Evolutionary conservation across 2,329 filamentous ascomycete species (phyloP), one percentile per base, ranked within the genome.

Genomic region (Sporothrix pseudoabietina): DNA sequence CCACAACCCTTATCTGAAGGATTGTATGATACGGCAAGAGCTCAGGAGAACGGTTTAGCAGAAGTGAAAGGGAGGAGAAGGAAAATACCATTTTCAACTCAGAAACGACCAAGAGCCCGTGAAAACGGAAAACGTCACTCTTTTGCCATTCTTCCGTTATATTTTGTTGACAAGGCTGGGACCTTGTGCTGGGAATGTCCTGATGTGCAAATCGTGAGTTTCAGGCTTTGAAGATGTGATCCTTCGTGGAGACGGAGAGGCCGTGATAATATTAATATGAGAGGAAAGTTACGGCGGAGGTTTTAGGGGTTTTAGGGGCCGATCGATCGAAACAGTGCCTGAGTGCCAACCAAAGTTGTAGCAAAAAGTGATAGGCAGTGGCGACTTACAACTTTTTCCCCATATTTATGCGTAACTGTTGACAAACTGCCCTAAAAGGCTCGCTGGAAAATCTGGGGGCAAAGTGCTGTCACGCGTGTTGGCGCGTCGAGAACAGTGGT

Each of bases 31-130:
- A 39, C 3, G 19, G 32, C 9, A 55, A 57, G 19, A 30, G 44
- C 19, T 19, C 14, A 3, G 12, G 19, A 26, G 32, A n/a, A 8
- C 55, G 16, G 39, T 7, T 61, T 7, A 55, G 39, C 22, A 71
- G 26, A 26, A 26, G 26, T 2, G 26, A 26, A 26, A 16, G 6
- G n/a, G 41, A 22, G 14, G 41, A 22, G 14, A 47, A 32, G 35
- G 16, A n/a, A 32, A 44, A 19, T 8, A 26, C 41, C 19, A 57
- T 41, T 41, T 22, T 4, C 22, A 39, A 44, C 30, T 44, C 12
- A 57, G 68, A 57, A 70, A 70, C 68, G 68, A 55, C 68, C 52
- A 19, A 44, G 68, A 70, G 68, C 68, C 68, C 26, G 49, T 44
- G 52, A 59, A 9, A 35, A 32, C 55, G 69, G 6, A 10, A 10